Percentiles rank a stretch among this genome's conserved stretches.
Evolutionary conservation across 2,329 filamentous ascomycete genomes (phyloP).

Genomic region (Arthroderma sp.): DNA sequence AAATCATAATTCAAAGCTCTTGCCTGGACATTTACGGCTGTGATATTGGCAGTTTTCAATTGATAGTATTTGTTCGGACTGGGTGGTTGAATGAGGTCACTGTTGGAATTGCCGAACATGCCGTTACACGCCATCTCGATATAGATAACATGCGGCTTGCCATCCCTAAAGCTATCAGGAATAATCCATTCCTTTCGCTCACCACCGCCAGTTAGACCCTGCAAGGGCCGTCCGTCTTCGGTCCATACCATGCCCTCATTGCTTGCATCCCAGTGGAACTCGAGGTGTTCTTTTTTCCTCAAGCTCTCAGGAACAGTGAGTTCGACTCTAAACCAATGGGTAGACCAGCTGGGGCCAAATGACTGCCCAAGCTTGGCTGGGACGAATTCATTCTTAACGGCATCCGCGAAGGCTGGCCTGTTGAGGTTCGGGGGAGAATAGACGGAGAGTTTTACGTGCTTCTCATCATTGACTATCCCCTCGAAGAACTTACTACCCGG

Average conservation of each 20-base stretch:
- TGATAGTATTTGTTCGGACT: constrained; percentile 70
- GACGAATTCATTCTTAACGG: constrained; percentile 60
- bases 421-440: constrained; percentile 70
- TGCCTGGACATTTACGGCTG: constrained; percentile 76
- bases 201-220: constrained; percentile 79
- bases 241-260: constrained; percentile 94
- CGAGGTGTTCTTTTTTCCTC: constrained; percentile 63
- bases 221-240: constrained; percentile 74
- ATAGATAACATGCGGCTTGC: constrained; percentile 78
- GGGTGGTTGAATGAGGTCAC: constrained; percentile 78
- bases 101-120: constrained; percentile 90
- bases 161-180: constrained; percentile 67
- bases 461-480: constrained; percentile 51
- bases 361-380: constrained; percentile 60
- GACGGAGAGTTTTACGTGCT: constrained; percentile 70
- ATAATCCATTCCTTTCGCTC: constrained; percentile 88
- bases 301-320: constrained; percentile 65
- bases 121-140: constrained; percentile 98
- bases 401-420: constrained; percentile 77
- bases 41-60: constrained; percentile 67
- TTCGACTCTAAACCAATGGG: constrained; percentile 87
- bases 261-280: constrained; percentile 91
- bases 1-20: constrained; percentile 78
- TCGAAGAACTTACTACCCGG: constrained; percentile 55
- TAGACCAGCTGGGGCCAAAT: constrained; percentile 93